Percentiles rank a stretch among this genome's conserved stretches.
Evolutionary conservation across 192 early-diverging fungal genomes (phyloP).

Genomic region (Kickxella alabastrina): DNA sequence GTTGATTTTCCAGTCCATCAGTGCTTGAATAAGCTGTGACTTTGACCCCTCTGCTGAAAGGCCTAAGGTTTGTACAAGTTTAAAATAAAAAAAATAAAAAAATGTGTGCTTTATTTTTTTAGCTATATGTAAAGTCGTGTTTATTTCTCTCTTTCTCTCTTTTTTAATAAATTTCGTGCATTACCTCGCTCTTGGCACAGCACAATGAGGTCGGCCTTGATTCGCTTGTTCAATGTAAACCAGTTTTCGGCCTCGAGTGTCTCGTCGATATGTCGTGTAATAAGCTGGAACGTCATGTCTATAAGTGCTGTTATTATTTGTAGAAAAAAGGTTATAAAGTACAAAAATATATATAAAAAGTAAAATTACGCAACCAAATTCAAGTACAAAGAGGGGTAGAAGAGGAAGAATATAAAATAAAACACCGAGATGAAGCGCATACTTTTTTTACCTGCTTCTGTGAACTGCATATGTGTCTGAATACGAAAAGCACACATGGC

Average conservation of each 20-base stretch:
- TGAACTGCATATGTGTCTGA: not conserved
- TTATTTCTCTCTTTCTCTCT: no score
- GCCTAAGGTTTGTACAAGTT: constrained; percentile 51
- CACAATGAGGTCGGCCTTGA: constrained; percentile 67
- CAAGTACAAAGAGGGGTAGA: constrained; percentile 1
- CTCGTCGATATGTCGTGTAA: constrained; percentile 58
- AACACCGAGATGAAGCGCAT: constrained; percentile 1
- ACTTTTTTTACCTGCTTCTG: not conserved
- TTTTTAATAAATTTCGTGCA: constrained; percentile 1
- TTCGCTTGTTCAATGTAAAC: constrained; percentile 57
- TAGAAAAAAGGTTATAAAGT: constrained; percentile 4
- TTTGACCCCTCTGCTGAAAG: constrained; percentile 65
- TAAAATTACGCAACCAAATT: not conserved
- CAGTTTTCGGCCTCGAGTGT: constrained; percentile 56
- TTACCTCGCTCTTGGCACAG: constrained; percentile 70
- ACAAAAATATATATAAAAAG: constrained; percentile 6
- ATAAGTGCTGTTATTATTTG: no score
- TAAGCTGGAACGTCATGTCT: constrained; percentile 53
- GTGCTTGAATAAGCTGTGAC: constrained; percentile 53
- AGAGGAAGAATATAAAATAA: not conserved
- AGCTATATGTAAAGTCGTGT: no score
- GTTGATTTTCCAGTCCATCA: constrained; percentile 66
- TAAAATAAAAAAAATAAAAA: not conserved
- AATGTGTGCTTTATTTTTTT: not conserved
- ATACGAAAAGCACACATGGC: no score